Evolutionary conservation across 352 stramenopile species (phyloP).

Genomic region (Phytophthora vignae): DNA sequence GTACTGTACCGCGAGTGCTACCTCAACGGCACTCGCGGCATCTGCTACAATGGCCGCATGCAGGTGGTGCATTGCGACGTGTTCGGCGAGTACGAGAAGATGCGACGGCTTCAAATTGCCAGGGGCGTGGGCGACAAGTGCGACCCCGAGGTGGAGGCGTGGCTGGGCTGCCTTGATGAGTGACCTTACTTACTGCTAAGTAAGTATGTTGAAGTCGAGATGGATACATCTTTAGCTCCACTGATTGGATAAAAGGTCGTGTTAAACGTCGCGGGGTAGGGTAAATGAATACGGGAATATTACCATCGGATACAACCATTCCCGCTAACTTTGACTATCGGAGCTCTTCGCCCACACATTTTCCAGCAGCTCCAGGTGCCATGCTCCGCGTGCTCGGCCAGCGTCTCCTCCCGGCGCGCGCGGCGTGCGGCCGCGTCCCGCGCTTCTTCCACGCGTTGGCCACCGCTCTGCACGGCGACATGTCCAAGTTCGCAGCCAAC

Average conservation of each 20-base stretch:
- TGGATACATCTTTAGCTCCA: slow-evolving; percentile 6
- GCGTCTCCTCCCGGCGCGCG: slow-evolving; percentile 26
- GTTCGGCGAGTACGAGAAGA: slow-evolving; percentile 40
- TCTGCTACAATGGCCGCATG: slow-evolving; percentile 59
- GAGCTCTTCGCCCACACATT: slow-evolving; percentile 11
- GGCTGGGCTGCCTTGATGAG: slow-evolving; percentile 33
- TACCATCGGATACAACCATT: slow-evolving; percentile 9
- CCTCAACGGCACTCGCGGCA: slow-evolving; percentile 25
- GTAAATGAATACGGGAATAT: not conserved
- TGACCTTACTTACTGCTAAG: not conserved
- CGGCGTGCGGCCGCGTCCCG: slow-evolving; percentile 1
- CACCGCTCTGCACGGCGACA: slow-evolving; percentile 56
- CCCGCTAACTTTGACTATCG: not conserved
- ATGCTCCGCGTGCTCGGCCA: slow-evolving; percentile 47
- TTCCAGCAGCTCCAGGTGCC: not conserved
- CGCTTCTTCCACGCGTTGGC: slow-evolving; percentile 58
- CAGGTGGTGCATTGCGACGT: slow-evolving; percentile 55
- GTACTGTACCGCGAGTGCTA: slow-evolving; percentile 44
- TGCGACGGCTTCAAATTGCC: slow-evolving; percentile 46
- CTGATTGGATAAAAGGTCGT: slow-evolving; percentile 14
- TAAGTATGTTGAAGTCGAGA: slow-evolving; percentile 13
- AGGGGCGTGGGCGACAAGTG: slow-evolving; percentile 30
- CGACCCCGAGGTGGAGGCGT: slow-evolving; percentile 42
- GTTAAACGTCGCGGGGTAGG: slow-evolving; percentile 15
- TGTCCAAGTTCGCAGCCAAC: slow-evolving; percentile 67